phyloP scores from a whole-genome alignment of 2,329 filamentous ascomycete species.

The Nannizziopsis arthrosporioides region DNA sequence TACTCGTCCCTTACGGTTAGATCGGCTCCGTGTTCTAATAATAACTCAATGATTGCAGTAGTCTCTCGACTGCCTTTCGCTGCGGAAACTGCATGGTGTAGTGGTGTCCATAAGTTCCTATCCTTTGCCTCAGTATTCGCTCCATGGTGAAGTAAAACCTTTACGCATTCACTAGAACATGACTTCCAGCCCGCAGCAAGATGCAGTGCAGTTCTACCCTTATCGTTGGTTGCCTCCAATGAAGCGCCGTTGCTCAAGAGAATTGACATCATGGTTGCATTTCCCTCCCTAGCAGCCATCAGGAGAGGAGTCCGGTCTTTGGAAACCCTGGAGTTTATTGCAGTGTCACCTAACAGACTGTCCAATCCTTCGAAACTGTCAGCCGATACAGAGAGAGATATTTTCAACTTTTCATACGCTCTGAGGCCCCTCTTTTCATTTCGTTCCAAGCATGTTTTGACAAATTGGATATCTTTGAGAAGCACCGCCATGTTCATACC shows the following conservation, averaged over 20 bases:
- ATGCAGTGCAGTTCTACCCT: background rate
- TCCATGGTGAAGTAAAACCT: slow-evolving; percentile 17
- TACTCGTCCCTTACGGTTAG: too few relatives aligned
- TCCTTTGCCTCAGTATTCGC: slow-evolving; percentile 28
- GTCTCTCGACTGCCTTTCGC: background rate
- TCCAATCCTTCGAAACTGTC: background rate
- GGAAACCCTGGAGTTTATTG: background rate
- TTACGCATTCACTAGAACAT: background rate
- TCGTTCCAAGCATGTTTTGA: background rate
- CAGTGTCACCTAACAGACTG: background rate
- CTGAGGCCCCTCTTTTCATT: background rate
- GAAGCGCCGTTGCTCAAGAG: background rate
- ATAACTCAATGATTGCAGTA: too few relatives aligned
- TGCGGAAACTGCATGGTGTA: slow-evolving; percentile 13
- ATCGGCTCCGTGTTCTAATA: too few relatives aligned
- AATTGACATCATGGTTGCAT: background rate
- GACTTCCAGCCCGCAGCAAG: background rate
- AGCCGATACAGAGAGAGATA: background rate
- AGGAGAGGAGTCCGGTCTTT: background rate
- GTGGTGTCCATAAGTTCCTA: slow-evolving; percentile 28
- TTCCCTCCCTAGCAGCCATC: background rate
- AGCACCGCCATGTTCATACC: too few relatives aligned
- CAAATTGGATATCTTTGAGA: too few relatives aligned
- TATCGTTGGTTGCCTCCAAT: background rate
- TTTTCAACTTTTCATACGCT: background rate